These are phyloP conservation scores for Exophiala sideris DNA, from an alignment of 2,329 filamentous ascomycete species.

Conservation along the genomic window DNA sequence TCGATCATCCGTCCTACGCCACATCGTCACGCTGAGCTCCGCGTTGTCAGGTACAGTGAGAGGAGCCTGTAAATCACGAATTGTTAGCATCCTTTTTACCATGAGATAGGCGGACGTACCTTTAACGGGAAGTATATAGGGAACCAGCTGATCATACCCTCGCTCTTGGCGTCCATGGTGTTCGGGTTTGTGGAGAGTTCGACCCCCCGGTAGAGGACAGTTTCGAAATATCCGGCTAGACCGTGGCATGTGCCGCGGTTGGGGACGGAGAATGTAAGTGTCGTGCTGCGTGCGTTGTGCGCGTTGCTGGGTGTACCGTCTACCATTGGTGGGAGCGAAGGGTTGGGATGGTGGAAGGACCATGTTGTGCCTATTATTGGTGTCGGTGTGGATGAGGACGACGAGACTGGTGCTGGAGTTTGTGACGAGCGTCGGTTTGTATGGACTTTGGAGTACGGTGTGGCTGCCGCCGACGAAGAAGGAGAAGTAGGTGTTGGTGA, in stretches of 20 bases:
- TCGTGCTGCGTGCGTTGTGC: slow-evolving; percentile 81
- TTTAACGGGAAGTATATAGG: slow-evolving; percentile 97
- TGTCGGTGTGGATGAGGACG: slow-evolving; percentile 30
- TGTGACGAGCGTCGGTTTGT: slow-evolving; percentile 23
- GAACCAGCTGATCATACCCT: slow-evolving; percentile 99
- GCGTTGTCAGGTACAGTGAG: slow-evolving; percentile 79
- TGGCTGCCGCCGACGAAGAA: neutral
- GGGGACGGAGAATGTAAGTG: slow-evolving; percentile 72
- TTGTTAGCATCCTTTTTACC: too few species aligned
- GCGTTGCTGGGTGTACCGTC: slow-evolving; percentile 58
- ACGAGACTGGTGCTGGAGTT: slow-evolving; percentile 28
- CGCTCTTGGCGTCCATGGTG: slow-evolving; percentile 86
- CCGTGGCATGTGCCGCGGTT: slow-evolving; percentile 84
- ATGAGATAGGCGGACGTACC: too few species aligned
- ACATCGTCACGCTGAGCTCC: slow-evolving; percentile 89
- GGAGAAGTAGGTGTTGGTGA: slow-evolving; percentile 7
- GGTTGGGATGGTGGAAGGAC: slow-evolving; percentile 41
- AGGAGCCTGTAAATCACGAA: slow-evolving; percentile 63
- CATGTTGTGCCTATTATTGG: slow-evolving; percentile 44
- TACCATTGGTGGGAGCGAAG: slow-evolving; percentile 32
- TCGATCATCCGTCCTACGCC: slow-evolving; percentile 89
- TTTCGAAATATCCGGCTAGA: slow-evolving; percentile 91
- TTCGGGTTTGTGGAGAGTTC: slow-evolving; percentile 82
- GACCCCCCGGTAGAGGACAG: slow-evolving; percentile 69
- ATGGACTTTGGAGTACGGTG: slow-evolving; percentile 16